phyloP scores from a whole-genome alignment of 73 alveolate genomes.

The Paramecium primaurelia region DNA sequence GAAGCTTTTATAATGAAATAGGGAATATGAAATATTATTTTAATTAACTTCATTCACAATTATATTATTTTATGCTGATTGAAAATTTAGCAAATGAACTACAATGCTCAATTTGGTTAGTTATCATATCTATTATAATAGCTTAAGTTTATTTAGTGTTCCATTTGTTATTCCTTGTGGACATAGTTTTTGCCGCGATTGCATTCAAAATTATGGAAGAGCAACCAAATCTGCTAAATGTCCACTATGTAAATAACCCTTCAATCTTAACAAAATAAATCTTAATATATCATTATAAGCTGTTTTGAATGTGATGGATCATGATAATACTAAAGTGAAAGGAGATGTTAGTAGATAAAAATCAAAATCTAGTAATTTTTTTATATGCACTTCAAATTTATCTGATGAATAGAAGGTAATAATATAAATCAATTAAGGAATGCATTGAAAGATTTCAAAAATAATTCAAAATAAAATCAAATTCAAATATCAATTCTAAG shows the following conservation, averaged over 20 bases:
- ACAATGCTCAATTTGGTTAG: constrained; percentile 20
- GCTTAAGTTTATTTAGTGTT: background rate
- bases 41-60: background rate
- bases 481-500: background rate
- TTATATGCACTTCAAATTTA: constrained; percentile 12
- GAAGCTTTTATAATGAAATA: background rate
- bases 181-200: constrained; percentile 11
- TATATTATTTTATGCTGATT: background rate
- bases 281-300: background rate
- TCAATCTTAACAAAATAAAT: background rate
- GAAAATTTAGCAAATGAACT: constrained; percentile 4
- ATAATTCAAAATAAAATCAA: background rate
- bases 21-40: background rate
- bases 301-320: background rate
- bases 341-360: background rate
- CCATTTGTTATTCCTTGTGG: background rate
- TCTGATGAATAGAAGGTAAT: background rate
- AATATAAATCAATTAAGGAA: background rate
- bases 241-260: background rate
- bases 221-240: background rate
- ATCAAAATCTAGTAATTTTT: background rate
- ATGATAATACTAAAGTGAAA: background rate
- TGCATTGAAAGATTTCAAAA: background rate
- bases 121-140: background rate
- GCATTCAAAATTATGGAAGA: background rate